Percentiles rank a stretch among this genome's conserved stretches.
phyloP scores from a whole-genome alignment of 2,329 filamentous ascomycete genomes.

The Fonsecaea monophora region DNA sequence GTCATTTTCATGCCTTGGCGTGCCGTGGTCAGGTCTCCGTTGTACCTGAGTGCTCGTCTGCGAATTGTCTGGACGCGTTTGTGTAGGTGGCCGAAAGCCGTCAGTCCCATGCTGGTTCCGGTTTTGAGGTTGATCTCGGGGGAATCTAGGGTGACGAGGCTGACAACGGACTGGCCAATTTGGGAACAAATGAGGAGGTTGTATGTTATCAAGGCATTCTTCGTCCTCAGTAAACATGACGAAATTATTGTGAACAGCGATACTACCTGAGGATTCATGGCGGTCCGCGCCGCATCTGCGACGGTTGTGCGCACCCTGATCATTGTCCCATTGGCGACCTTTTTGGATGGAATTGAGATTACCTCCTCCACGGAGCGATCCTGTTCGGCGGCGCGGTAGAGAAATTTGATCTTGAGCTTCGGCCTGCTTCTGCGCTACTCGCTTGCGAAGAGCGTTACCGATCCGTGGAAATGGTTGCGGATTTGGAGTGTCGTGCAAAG shows the following conservation, averaged over 20 bases:
- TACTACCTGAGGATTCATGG: not conserved
- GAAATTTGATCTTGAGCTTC: not conserved
- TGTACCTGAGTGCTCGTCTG: not conserved
- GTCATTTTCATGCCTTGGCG: not conserved
- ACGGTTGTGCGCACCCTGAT: not conserved
- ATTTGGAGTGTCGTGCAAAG: not conserved
- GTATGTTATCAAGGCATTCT: not conserved
- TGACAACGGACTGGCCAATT: not conserved
- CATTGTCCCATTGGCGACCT: not conserved
- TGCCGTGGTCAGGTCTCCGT: not conserved
- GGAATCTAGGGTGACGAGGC: not conserved
- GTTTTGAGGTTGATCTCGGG: not conserved
- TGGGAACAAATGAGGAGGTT: not conserved
- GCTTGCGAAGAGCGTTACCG: constrained; percentile 1
- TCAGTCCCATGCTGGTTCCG: not conserved
- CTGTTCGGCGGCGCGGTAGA: not conserved
- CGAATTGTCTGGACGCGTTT: not conserved
- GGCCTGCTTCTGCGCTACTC: constrained; percentile 4
- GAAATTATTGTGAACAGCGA: not conserved
- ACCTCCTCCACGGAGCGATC: constrained; percentile 18
- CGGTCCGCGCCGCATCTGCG: not conserved
- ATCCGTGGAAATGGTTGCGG: not conserved
- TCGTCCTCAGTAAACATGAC: not conserved
- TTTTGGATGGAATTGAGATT: not conserved
- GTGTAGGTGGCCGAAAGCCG: not conserved